Base-by-base conservation (phyloP, 106 monocot species). In the Posidonia australis region DNA sequence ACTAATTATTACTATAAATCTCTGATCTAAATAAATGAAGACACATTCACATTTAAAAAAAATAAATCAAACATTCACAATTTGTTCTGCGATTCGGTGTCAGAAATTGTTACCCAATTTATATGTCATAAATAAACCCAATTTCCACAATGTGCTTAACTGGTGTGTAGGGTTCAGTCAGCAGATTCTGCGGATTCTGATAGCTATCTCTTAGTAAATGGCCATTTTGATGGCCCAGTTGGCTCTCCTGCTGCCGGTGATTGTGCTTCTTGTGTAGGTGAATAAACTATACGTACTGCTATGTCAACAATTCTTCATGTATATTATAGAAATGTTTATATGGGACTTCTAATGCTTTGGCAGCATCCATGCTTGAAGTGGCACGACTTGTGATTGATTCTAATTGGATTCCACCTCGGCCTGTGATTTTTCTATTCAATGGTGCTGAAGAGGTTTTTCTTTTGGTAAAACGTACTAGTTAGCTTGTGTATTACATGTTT, bases 231-330 rank as follows among this genome's bases (percentile, higher is more conserved):
- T 61, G 79, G 98, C 68, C 87, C 91, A 62, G 77, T 87, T 72
- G 98, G 98, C 42, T 98, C 98, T 75, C 83, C 87, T 75, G 98
- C 91, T 67, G 98, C 98, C 49, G 87, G 75, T 7, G 98, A 98
- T 62, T 98, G 98, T 81, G 98, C 85, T 78, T 98, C 98, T 80
- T 98, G 98, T 78, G 87, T 98, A 77, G 98, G 98, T 98, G 52
- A 78, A 86, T 76, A 55, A 9, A 63, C 49, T 69, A 42, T 11
- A 51, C n/a, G 28, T 53, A 24, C 21, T 51, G 20, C 43, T 30
- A 16, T 24, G 41, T 31, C 10, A 19, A 44, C 1, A 19, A 17
- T 10, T 47, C 46, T 44, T 46, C 31, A 16, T 43, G 44, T 32
- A 21, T 47, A 51, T 45, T 45, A 46, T 58, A 19, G 17, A 5